Evolutionary conservation across 768 basidiomycete genomes (phyloP).

Genomic region (Tylopilus intermedius): DNA sequence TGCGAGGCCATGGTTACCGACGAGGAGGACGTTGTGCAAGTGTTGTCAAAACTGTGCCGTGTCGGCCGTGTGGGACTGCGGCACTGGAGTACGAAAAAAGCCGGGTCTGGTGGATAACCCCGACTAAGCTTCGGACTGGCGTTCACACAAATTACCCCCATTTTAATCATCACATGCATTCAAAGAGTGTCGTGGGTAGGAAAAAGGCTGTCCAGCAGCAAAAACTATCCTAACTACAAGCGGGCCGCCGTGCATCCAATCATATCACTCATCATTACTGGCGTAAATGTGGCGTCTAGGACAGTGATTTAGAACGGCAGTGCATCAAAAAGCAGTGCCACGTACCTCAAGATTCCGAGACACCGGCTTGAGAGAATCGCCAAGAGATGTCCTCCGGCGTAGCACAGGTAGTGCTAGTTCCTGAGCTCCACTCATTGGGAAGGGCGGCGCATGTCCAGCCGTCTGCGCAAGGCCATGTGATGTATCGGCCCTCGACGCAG

Average conservation of each 20-base stretch:
- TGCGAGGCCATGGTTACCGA: conserved; percentile 34
- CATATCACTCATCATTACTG: not conserved
- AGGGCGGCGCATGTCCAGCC: conserved; percentile 21
- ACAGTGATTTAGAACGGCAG: not conserved
- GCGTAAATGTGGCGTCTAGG: not conserved
- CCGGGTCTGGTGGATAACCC: not conserved
- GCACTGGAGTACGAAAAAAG: not conserved
- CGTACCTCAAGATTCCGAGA: conserved; percentile 16
- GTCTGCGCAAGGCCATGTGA: conserved; percentile 9
- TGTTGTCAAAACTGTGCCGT: conserved; percentile 18
- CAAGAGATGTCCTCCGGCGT: conserved; percentile 14
- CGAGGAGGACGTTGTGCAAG: conserved; percentile 1
- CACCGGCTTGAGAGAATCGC: conserved; percentile 17
- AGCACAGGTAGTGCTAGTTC: conserved; percentile 20
- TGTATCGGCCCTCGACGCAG: conserved; percentile 14
- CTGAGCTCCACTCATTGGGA: conserved; percentile 16
- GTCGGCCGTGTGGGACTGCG: conserved; percentile 7
- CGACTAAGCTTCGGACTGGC: not conserved
- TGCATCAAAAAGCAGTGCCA: not conserved
- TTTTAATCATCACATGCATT: conserved; percentile 4
- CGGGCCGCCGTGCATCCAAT: conserved; percentile 2
- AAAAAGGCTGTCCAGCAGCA: conserved; percentile 14
- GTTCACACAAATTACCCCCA: not conserved
- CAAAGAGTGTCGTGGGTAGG: conserved; percentile 6
- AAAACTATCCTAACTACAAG: conserved; percentile 9